Base-by-base conservation (phyloP, 148 eudicot species). In the Amaranthus palmeri region DNA sequence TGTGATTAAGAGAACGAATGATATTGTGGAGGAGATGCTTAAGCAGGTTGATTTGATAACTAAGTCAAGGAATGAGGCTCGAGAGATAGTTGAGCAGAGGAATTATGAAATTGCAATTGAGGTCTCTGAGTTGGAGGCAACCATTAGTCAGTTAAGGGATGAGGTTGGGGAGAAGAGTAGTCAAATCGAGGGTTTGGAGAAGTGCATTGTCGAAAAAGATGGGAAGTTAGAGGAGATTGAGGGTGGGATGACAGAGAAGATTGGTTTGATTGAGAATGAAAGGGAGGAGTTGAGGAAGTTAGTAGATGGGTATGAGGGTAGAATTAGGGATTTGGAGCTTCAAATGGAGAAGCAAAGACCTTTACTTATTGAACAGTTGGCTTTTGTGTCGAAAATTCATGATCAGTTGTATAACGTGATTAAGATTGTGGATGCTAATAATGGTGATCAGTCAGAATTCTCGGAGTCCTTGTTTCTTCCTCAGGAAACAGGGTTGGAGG, bases 81-180 rank as follows among this genome's bases (percentile, higher is more conserved):
- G 97, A 40, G 93, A 82, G 72, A 81, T 73, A 79, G 74, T 95
- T 73, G 97, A 95, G 69, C 97, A 95, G 55, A 79, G 97, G 79
- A 91, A 85, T 82, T 95, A 91, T 55, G 98, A 91, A 82, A 91
- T 91, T 78, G 98, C 98, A 5, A 95, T 95, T 46, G 98, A 95
- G 74, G 93, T 95, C 66, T 95, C 99, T 6, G 85, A 95, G 83
- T 90, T 95, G 6, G 99, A 95, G 82, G 96, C 97, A 0, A 83
- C 88, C 0, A 91, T 95, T 64, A 69, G 90, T 69, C 81, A 86
- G 76, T 75, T 91, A 73, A 89, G 79, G 65, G 97, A 89, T 25
- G 93, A 89, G 74, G 89, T 92, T 51, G 54, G 72, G 3, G 81
- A 83, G 87, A 86, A 86, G 80, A 78, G 73, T 73, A 61, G 77